A percentile compares a stretch with the other conserved stretches of the same genome.
Conservation (phyloP, 1,284 basidiomycete species). For the Ganoderma multipileum region DNA sequence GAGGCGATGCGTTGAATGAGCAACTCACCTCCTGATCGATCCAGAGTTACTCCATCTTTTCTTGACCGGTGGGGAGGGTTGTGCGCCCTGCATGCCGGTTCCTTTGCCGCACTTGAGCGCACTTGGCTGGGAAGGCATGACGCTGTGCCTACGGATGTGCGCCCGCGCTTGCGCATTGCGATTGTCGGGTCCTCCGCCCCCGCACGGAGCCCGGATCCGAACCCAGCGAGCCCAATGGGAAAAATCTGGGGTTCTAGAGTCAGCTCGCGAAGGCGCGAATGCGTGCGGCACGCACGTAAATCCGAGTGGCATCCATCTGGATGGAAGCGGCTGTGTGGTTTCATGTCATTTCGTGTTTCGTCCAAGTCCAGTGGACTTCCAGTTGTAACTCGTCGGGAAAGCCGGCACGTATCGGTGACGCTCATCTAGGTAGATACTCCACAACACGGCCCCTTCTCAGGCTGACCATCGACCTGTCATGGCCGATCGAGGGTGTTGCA, state of each 20-base stretch:
- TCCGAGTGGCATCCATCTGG: neutral
- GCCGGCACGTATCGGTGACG: slow-evolving; percentile 3
- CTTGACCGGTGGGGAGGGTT: neutral
- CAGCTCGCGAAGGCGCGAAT: slow-evolving; percentile 12
- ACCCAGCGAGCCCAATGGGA: neutral
- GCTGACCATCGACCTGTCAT: slow-evolving; percentile 10
- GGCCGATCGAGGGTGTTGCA: slow-evolving; percentile 9
- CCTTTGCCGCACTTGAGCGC: neutral
- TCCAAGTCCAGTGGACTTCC: neutral
- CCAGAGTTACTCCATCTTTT: neutral
- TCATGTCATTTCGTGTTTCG: neutral
- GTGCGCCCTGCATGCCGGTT: neutral
- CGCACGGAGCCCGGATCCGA: neutral
- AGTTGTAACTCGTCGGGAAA: neutral
- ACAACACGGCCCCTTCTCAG: slow-evolving; percentile 4
- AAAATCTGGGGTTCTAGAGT: slow-evolving; percentile 13
- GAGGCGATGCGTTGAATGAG: neutral
- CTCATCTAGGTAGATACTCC: slow-evolving; percentile 21
- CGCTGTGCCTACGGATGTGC: neutral
- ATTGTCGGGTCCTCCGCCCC: slow-evolving; percentile 2
- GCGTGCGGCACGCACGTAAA: slow-evolving; percentile 22
- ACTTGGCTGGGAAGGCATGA: neutral
- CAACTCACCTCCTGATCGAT: neutral
- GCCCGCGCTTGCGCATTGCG: neutral
- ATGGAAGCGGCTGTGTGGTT: neutral